Base-by-base conservation (phyloP, 345 rosid species). In the Streptanthus diversifolius region DNA sequence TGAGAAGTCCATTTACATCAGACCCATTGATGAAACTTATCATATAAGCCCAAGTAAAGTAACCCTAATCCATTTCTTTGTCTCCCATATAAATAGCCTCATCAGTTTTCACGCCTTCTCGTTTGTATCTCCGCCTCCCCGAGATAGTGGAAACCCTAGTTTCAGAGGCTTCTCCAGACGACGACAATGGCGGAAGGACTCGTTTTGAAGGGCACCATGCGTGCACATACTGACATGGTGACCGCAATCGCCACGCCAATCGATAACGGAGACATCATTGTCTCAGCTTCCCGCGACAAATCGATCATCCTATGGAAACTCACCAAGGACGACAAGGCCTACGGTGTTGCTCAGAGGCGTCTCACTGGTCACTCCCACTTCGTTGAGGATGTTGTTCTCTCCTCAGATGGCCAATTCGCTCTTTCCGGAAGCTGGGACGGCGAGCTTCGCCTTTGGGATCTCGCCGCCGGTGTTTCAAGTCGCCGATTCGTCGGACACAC, bases 381-480 rank as follows among this genome's bases (percentile, higher is more conserved):
- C 56, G 97, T 92, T 2, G 83, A 95, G 80, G 99, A 95, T 35
- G 99, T 92, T 15, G 99, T 95, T 9, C 93, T 95, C 39, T 95
- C 99, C 10, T 93, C 95, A 15, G 98, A 93, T 45, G 88, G 97
- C 14, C 97, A 91, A 83, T 93, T 93, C 74, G 98, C 98, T 0
- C 93, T 93, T 39, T 93, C 98, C 27, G 96, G 98, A 5, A 86
- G 97, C 37, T 93, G 98, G 98, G 98, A 93, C 73, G 88, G 96
- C 22, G 98, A 93, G 88, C 97, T 93, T 22, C 97, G 98, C 7
- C 96, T 93, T 39, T 93, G 98, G 98, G 98, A 93, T 68, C 90
- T 93, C 32, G 77, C 81, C 11, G 12, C 88, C n/a, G 98, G 97
- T 3, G 69, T 74, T 15, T 86, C 95, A 17, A 84, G 96, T n/a